Conservation (phyloP, 169 alveolate species). For the Plasmodium gaboni region DNA sequence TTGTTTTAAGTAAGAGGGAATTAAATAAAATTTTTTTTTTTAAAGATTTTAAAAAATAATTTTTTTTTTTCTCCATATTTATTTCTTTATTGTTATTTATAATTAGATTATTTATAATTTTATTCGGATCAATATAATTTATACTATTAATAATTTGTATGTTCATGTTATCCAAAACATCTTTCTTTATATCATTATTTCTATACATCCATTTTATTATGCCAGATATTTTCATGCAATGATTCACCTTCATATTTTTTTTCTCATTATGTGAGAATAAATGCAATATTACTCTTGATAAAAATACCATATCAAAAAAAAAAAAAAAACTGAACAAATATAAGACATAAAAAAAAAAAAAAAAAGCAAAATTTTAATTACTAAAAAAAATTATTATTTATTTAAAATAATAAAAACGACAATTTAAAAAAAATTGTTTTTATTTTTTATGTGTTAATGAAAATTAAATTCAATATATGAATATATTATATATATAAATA, state of each 20-base stretch:
- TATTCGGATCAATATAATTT: slow-evolving; percentile 55
- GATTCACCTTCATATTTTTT: slow-evolving; percentile 13
- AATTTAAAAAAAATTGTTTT: no score
- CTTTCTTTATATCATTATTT: slow-evolving; percentile 47
- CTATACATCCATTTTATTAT: slow-evolving; percentile 30
- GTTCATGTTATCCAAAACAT: slow-evolving; percentile 55
- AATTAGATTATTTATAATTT: slow-evolving; percentile 54
- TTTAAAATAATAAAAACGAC: no score
- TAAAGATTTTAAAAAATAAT: slow-evolving; percentile 25
- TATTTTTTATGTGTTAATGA: no score
- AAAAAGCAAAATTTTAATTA: no score
- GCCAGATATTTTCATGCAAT: slow-evolving; percentile 58
- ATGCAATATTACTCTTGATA: slow-evolving; percentile 7
- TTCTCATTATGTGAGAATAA: slow-evolving; percentile 50
- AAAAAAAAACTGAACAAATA: no score
- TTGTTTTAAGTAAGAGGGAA: slow-evolving; percentile 42
- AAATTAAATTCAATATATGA: no score
- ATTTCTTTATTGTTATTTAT: slow-evolving; percentile 25
- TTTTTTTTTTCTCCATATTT: slow-evolving; percentile 12
- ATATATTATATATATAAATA: no score
- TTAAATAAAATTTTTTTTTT: slow-evolving; percentile 59
- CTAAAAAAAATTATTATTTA: no score
- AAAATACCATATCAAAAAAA: slow-evolving; percentile 8
- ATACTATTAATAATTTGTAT: slow-evolving; percentile 67
- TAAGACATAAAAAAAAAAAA: no score